Evolutionary conservation across 2,329 filamentous ascomycete genomes (phyloP).

Genomic region (Diplodia sapinea): DNA sequence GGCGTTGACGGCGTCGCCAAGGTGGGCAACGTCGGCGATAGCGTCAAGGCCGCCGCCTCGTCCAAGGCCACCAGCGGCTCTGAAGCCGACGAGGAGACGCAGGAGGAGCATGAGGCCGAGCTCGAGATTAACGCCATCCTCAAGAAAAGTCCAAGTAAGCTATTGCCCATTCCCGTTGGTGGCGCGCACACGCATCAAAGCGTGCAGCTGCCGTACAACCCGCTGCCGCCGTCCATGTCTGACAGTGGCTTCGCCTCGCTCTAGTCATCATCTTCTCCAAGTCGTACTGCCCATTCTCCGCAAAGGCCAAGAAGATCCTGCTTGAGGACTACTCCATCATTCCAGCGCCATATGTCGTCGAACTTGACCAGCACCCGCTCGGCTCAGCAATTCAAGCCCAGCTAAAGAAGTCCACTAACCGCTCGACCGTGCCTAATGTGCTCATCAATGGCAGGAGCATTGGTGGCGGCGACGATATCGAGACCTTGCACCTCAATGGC

Average conservation of each 20-base stretch:
- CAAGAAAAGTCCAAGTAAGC: constrained; percentile 79
- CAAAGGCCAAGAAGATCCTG: constrained; percentile 82
- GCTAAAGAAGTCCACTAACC: constrained; percentile 74
- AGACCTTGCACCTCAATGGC: constrained; percentile 66
- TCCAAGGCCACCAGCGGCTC: constrained; percentile 34
- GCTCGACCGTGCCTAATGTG: constrained; percentile 89
- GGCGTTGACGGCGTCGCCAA: constrained; percentile 50
- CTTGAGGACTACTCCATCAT: constrained; percentile 83
- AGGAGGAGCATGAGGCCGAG: constrained; percentile 69
- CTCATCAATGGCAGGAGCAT: constrained; percentile 87
- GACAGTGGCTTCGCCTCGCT: constrained; percentile 19
- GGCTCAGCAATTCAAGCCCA: constrained; percentile 74
- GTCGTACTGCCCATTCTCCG: constrained; percentile 86
- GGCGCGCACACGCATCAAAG: constrained; percentile 9
- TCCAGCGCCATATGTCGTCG: constrained; percentile 84
- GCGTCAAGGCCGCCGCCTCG: constrained; percentile 44
- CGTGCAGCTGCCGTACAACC: constrained; percentile 38
- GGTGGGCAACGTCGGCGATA: constrained; percentile 46
- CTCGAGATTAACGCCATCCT: constrained; percentile 77
- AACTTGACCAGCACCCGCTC: constrained; percentile 82
- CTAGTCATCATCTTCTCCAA: constrained; percentile 96
- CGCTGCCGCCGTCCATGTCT: neutral
- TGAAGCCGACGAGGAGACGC: constrained; percentile 50
- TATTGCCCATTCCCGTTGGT: neutral
- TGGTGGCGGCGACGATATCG: constrained; percentile 87